phyloP scores from a whole-genome alignment of 2,329 filamentous ascomycete genomes.

The Ophiobolus disseminans region DNA sequence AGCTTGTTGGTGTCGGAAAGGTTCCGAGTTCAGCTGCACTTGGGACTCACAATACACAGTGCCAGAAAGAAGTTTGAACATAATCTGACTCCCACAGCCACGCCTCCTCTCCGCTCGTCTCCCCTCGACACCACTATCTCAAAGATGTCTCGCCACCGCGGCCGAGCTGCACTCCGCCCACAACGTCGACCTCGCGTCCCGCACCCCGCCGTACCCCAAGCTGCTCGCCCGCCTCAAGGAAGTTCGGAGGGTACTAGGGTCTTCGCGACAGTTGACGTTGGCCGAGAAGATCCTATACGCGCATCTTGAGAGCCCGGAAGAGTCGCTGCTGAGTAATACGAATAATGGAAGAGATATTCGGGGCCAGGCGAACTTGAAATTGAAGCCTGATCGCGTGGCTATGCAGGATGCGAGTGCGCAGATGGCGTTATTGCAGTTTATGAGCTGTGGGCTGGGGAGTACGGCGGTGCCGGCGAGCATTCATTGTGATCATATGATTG shows the following conservation, averaged over 20 bases:
- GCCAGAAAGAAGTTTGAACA: neutral
- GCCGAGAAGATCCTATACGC: slow-evolving; percentile 99
- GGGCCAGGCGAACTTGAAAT: slow-evolving; percentile 89
- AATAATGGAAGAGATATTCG: slow-evolving; percentile 84
- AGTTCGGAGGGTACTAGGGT: slow-evolving; percentile 76
- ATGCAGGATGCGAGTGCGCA: slow-evolving; percentile 99
- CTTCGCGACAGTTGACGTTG: slow-evolving; percentile 72
- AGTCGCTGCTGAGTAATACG: slow-evolving; percentile 82
- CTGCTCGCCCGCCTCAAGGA: slow-evolving; percentile 78
- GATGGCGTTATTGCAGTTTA: slow-evolving; percentile 98
- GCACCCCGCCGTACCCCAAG: slow-evolving; percentile 80
- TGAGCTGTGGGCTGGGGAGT: slow-evolving; percentile 88
- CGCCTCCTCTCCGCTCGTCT: slow-evolving; percentile 29
- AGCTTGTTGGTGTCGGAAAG: neutral
- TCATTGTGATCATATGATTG: slow-evolving; percentile 99
- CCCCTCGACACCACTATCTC: slow-evolving; percentile 16
- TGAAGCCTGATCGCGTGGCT: slow-evolving; percentile 95
- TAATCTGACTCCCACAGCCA: slow-evolving; percentile 24
- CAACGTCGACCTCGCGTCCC: slow-evolving; percentile 56
- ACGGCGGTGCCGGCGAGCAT: slow-evolving; percentile 97
- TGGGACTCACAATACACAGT: neutral
- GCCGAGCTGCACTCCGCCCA: slow-evolving; percentile 34
- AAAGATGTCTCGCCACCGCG: slow-evolving; percentile 44
- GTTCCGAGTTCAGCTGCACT: neutral
- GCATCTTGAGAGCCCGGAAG: slow-evolving; percentile 87